Evolutionary conservation across 2,329 filamentous ascomycete genomes (phyloP).

Genomic region (Thielaviopsis euricoi): DNA sequence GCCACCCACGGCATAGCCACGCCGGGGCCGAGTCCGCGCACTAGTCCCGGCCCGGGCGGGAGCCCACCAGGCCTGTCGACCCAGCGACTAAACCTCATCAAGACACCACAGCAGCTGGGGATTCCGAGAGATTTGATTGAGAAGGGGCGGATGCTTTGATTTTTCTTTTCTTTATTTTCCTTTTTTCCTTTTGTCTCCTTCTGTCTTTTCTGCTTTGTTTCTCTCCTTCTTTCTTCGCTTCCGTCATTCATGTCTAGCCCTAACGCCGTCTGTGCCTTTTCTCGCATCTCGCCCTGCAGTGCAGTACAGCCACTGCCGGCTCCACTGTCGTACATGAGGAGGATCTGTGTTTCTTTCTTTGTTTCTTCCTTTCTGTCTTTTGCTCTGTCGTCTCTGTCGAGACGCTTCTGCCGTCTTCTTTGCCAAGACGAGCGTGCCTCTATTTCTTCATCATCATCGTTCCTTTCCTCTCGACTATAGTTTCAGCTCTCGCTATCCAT

Average conservation of each 20-base stretch:
- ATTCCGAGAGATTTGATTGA: background rate
- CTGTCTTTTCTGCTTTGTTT: background rate
- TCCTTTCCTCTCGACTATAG: too few relatives aligned
- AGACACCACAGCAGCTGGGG: background rate
- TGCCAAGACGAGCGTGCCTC: too few relatives aligned
- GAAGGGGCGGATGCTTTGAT: background rate
- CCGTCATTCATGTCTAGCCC: background rate
- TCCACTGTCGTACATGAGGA: too few relatives aligned
- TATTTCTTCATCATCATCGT: too few relatives aligned
- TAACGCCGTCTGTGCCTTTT: background rate
- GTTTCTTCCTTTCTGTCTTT: too few relatives aligned
- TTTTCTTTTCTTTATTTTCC: background rate
- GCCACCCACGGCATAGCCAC: slow-evolving; percentile 15
- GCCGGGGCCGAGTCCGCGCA: background rate
- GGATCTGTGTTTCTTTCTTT: too few relatives aligned
- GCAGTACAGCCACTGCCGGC: too few relatives aligned
- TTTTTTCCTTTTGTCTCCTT: background rate
- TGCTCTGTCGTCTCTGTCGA: too few relatives aligned
- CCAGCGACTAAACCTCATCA: background rate
- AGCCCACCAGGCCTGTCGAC: background rate
- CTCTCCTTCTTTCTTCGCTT: background rate
- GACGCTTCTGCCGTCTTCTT: too few relatives aligned
- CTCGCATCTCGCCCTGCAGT: too few relatives aligned
- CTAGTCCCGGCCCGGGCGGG: background rate
- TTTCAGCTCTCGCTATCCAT: too few relatives aligned